phyloP scores from a whole-genome alignment of 164 flowering plant species.

The Aristolochia contorta region DNA sequence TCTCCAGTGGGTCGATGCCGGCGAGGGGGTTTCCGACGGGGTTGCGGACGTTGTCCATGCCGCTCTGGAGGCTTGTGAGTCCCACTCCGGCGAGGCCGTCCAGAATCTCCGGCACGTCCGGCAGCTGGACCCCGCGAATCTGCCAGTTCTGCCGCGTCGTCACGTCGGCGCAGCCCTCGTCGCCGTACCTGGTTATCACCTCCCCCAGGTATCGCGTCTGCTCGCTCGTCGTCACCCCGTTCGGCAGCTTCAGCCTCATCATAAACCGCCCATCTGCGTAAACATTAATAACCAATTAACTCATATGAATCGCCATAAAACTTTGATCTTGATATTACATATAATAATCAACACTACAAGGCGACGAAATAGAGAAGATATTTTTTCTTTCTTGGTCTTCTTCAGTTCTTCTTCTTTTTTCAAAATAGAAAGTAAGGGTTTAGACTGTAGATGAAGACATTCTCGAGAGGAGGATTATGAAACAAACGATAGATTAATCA shows the following conservation, averaged over 20 bases:
- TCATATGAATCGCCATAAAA: too few relatives aligned
- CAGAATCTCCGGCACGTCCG: conserved; percentile 79
- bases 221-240: conserved; percentile 81
- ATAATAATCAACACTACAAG: too few relatives aligned
- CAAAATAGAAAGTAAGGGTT: too few relatives aligned
- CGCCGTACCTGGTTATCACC: conserved; percentile 66
- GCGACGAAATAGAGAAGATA: too few relatives aligned
- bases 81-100: conserved; percentile 73
- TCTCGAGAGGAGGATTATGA: too few relatives aligned
- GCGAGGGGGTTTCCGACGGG: conserved; percentile 96
- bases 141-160: conserved; percentile 98
- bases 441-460: too few relatives aligned
- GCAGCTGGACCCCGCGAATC: conserved; percentile 77
- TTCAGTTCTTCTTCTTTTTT: too few relatives aligned
- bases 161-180: conserved; percentile 88
- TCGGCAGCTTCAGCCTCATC: conserved; percentile 99
- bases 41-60: conserved; percentile 96
- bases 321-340: too few relatives aligned
- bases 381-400: too few relatives aligned
- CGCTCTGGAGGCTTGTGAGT: conserved; percentile 87
- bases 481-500: too few relatives aligned
- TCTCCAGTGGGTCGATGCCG: conserved; percentile 80
- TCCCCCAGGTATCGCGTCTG: conserved; percentile 81
- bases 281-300: background rate
- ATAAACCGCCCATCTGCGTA: conserved; percentile 71